These are phyloP conservation scores for Melanomma pulvis-pyrius DNA, from an alignment of 495 filamentous ascomycete genomes.

Conservation along the genomic window DNA sequence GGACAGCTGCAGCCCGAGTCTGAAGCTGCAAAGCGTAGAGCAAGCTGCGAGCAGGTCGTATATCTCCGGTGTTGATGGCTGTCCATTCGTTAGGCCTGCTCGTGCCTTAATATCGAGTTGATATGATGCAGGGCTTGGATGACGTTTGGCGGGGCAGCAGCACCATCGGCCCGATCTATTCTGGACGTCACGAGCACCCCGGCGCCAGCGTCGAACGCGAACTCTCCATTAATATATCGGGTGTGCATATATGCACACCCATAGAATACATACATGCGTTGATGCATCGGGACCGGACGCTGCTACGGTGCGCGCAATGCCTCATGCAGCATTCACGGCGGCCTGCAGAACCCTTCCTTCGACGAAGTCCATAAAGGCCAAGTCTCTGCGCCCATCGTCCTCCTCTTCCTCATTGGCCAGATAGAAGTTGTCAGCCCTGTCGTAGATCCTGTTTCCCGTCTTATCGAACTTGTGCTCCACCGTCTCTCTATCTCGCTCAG, in stretches of 20 bases:
- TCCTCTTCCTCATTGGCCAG: conserved; percentile 58
- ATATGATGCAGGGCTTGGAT: not conserved
- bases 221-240: not conserved
- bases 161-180: not conserved
- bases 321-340: not conserved
- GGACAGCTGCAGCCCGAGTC: not conserved
- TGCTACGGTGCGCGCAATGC: not conserved
- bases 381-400: conserved; percentile 57
- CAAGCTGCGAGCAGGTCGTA: not conserved
- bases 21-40: not conserved
- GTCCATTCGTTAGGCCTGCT: too few species aligned
- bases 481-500: conserved; percentile 64
- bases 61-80: not conserved
- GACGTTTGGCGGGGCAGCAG: not conserved
- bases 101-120: not conserved
- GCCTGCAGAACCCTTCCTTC: conserved; percentile 63
- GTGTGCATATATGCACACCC: not conserved
- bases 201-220: not conserved
- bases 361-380: conserved; percentile 59
- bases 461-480: conserved; percentile 55
- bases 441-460: conserved; percentile 56
- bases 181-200: not conserved
- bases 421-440: not conserved
- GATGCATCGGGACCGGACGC: not conserved
- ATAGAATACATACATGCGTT: not conserved